phyloP scores from a whole-genome alignment of 2,329 filamentous ascomycete genomes.

The Colletotrichum echinochloae region DNA sequence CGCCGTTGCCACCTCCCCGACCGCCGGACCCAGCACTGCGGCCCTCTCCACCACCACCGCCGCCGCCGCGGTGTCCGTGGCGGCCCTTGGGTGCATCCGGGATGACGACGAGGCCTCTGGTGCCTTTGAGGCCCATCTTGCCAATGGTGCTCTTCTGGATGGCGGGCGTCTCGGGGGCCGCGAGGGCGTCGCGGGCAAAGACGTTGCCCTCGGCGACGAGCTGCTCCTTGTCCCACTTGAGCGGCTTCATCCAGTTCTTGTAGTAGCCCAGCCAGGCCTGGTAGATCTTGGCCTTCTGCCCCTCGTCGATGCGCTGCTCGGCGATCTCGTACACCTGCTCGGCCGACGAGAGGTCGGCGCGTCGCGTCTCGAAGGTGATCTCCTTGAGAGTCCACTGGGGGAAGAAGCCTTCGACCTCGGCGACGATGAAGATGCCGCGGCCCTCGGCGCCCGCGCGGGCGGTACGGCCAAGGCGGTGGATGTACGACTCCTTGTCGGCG shows the following conservation, averaged over 20 bases:
- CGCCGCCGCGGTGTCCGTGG: conserved; percentile 43
- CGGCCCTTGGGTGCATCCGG: conserved; percentile 54
- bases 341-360: conserved; percentile 58
- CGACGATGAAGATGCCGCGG: conserved; percentile 70
- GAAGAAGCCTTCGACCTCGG: conserved; percentile 64
- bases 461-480: conserved; percentile 76
- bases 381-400: conserved; percentile 63
- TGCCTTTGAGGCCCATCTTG: conserved; percentile 70
- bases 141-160: conserved; percentile 61
- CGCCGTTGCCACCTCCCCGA: conserved; percentile 22
- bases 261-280: conserved; percentile 69
- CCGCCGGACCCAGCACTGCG: conserved; percentile 29
- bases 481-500: conserved; percentile 71
- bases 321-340: conserved; percentile 54
- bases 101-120: conserved; percentile 60
- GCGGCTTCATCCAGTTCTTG: conserved; percentile 61
- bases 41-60: conserved; percentile 41
- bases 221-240: conserved; percentile 56
- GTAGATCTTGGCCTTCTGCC: conserved; percentile 62
- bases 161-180: conserved; percentile 58
- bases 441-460: conserved; percentile 74
- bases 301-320: conserved; percentile 56
- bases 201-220: conserved; percentile 65
- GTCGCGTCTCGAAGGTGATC: conserved; percentile 63
- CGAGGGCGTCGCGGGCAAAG: conserved; percentile 62